These are phyloP conservation scores for Entoloma clypeatum DNA, from an alignment of 1,284 basidiomycete genomes.

Conservation along the genomic window DNA sequence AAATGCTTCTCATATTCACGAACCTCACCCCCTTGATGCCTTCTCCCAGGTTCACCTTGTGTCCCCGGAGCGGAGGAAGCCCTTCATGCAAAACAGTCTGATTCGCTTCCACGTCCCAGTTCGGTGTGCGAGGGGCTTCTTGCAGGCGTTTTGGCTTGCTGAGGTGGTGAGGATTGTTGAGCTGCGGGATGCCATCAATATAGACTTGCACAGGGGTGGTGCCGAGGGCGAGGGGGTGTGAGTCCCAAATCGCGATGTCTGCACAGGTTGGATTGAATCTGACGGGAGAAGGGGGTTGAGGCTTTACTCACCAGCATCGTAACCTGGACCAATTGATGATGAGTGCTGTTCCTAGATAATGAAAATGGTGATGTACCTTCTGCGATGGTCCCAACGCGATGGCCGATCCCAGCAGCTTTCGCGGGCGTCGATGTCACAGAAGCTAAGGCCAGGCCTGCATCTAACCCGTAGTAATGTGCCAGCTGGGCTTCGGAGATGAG, in stretches of 20 bases:
- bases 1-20: slow-evolving; percentile 13
- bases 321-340: slow-evolving; percentile 31
- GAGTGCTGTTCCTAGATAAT: slow-evolving; percentile 10
- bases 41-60: slow-evolving; percentile 6
- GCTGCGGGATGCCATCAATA: slow-evolving; percentile 66
- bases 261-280: slow-evolving; percentile 5
- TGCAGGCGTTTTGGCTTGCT: slow-evolving; percentile 49
- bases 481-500: slow-evolving; percentile 85
- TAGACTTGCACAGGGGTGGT: slow-evolving; percentile 71
- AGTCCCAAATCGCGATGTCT: slow-evolving; percentile 69
- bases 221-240: slow-evolving; percentile 75
- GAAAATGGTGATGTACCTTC: slow-evolving; percentile 43
- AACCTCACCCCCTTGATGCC: slow-evolving; percentile 12
- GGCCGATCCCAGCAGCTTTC: slow-evolving; percentile 69
- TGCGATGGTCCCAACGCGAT: slow-evolving; percentile 75
- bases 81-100: slow-evolving; percentile 58
- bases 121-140: slow-evolving; percentile 48
- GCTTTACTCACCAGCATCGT: slow-evolving; percentile 33
- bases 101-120: slow-evolving; percentile 53
- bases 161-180: slow-evolving; percentile 39
- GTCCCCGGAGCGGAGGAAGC: slow-evolving; percentile 51
- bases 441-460: slow-evolving; percentile 56
- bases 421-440: slow-evolving; percentile 80
- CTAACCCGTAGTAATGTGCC: slow-evolving; percentile 73
- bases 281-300: background rate